Conservation (phyloP, 495 filamentous ascomycete genomes). For the Aspergillus nanangensis region DNA sequence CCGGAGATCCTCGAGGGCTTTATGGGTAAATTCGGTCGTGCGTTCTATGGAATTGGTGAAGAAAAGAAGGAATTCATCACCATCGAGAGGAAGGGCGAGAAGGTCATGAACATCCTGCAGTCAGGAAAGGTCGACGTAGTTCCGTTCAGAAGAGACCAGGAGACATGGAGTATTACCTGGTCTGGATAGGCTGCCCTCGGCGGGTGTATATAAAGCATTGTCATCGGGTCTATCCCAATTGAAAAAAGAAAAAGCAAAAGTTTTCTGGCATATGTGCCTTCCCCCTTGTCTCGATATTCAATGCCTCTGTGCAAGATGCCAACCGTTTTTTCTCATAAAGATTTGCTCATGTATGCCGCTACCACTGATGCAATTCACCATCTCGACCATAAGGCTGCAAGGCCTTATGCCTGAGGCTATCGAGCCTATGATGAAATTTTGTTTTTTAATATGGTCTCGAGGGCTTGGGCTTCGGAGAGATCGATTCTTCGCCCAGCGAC, state of each 20-base stretch:
- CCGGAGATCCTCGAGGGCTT: constrained; percentile 68
- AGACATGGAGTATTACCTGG: constrained; percentile 58
- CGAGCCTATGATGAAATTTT: too few relatives aligned
- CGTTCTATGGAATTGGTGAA: constrained; percentile 60
- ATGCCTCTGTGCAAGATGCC: too few relatives aligned
- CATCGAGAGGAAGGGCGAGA: constrained; percentile 56
- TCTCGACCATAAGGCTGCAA: too few relatives aligned
- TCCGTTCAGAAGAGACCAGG: constrained; percentile 63
- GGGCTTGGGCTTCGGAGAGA: constrained; percentile 40
- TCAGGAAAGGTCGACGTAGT: constrained; percentile 59
- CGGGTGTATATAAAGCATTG: neutral
- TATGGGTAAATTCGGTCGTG: constrained; percentile 66
- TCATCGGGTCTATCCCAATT: too few relatives aligned
- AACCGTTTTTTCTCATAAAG: too few relatives aligned
- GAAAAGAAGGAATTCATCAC: constrained; percentile 55
- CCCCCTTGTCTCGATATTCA: too few relatives aligned
- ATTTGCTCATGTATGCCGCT: neutral
- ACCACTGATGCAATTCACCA: too few relatives aligned
- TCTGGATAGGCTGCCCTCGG: constrained; percentile 17
- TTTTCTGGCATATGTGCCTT: too few relatives aligned
- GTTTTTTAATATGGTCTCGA: constrained; percentile 38
- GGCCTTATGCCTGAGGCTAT: too few relatives aligned
- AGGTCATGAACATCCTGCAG: constrained; percentile 47
- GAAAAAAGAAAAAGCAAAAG: too few relatives aligned
- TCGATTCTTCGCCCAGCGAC: constrained; percentile 39